A percentile compares a stretch with the other conserved stretches of the same genome.
These are phyloP conservation scores for Yarrowia keelungensis DNA, from an alignment of 805 yeast species.

Conservation along the genomic window DNA sequence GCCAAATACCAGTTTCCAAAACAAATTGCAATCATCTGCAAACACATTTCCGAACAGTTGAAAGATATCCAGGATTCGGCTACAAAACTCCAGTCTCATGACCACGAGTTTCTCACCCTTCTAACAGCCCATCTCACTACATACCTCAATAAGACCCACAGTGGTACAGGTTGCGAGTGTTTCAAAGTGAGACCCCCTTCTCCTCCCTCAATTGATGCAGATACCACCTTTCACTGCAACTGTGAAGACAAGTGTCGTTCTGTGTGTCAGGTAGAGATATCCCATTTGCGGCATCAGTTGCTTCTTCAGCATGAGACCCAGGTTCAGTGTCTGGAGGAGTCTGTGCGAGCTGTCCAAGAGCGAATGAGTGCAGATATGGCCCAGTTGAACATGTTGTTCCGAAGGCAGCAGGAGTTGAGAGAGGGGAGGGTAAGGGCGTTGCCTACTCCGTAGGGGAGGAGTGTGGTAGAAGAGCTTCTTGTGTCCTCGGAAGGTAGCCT, in stretches of 20 bases:
- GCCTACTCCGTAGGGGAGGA: not conserved
- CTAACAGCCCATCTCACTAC: not conserved
- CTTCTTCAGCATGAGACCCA: not conserved
- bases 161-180: not conserved
- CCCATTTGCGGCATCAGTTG: not conserved
- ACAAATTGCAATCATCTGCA: constrained; percentile 14
- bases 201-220: not conserved
- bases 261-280: constrained; percentile 1
- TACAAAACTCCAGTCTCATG: not conserved
- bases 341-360: not conserved
- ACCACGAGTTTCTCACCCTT: not conserved
- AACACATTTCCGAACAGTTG: constrained; percentile 19
- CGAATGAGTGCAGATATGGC: constrained; percentile 1
- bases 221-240: constrained; percentile 1
- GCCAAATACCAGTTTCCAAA: constrained; percentile 12
- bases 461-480: too few species aligned
- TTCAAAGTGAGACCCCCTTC: not conserved
- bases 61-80: not conserved
- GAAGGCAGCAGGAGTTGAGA: not conserved
- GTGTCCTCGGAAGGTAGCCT: too few species aligned
- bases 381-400: not conserved
- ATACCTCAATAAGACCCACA: constrained; percentile 2
- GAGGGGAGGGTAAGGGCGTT: not conserved
- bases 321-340: not conserved
- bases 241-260: constrained; percentile 14